Evolutionary conservation across 2,329 filamentous ascomycete species (phyloP), one percentile per base, ranked within the genome.

Genomic region (Xylariales sp.): DNA sequence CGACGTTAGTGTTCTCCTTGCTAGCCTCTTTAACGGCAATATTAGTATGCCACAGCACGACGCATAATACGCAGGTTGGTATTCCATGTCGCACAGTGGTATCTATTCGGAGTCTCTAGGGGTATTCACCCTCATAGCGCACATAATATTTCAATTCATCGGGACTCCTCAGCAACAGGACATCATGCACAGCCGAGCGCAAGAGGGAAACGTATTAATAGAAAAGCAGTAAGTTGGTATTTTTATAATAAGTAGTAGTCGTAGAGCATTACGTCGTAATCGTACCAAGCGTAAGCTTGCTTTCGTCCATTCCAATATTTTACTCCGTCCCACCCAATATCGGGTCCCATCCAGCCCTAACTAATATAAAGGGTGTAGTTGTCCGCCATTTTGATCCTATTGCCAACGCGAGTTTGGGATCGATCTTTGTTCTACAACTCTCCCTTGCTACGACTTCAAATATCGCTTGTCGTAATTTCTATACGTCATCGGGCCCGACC

Each of bases 221-320:
- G n/a, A 60, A n/a, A 45, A 34, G 30, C 39, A 65, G 23, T 53
- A 30, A 41, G 56, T 63, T 63, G 28, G 18, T 39, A 60, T 56
- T 14, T 14, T 7, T 46, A 50, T 57, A 63, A 46, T 56, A 41
- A 41, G 18, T 57, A 57, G 52, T 66, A 41, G 30, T 69, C 18
- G 55, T 66, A 32, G 43, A 52, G 49, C 63, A 66, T 69, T 52
- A 60, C 55, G 56, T 69, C 67, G 32, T 69, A 52, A 66, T 55
- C 55, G 63, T 60, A 34, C n/a, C 16, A 60, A 39, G 28, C 23
- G 43, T 23, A 49, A 36, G 49, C n/a, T 49, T 56, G 34, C 34
- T 45, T 45, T 18, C 55, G 54, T 50, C 16, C 43, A 52, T 43
- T 66, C 48, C 52, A 46, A 30, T 2, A 59, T 49, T 18, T 34